Conservation (phyloP, 768 basidiomycete species). For the Suillus brevipes region DNA sequence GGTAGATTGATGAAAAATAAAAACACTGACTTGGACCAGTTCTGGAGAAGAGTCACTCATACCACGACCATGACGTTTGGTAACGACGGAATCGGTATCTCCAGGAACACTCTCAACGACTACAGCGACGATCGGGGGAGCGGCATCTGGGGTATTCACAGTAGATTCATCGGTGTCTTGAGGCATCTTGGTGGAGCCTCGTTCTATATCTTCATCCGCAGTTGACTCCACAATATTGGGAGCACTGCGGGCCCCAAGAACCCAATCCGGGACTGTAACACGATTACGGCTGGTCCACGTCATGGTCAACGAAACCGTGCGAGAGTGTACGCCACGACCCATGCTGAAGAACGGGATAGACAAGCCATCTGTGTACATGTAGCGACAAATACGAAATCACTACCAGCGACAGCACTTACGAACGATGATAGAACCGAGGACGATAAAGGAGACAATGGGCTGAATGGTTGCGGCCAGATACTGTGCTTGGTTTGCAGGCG, state of each 20-base stretch:
- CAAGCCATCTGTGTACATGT: constrained; percentile 50
- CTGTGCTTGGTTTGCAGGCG: constrained; percentile 70
- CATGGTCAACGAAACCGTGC: constrained; percentile 45
- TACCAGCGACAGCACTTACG: constrained; percentile 49
- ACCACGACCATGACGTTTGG: background rate
- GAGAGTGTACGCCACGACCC: constrained; percentile 46
- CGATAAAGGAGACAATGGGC: constrained; percentile 86
- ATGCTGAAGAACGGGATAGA: constrained; percentile 69
- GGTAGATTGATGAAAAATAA: too few relatives aligned
- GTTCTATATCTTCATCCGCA: constrained; percentile 21
- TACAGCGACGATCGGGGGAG: background rate
- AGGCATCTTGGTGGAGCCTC: constrained; percentile 12
- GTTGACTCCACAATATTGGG: background rate
- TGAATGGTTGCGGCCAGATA: constrained; percentile 70
- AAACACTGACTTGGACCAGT: constrained; percentile 23
- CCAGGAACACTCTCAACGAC: background rate
- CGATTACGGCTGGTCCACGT: constrained; percentile 42
- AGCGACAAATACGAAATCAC: background rate
- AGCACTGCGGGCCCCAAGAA: constrained; percentile 34
- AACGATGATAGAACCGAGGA: constrained; percentile 81
- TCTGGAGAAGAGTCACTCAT: background rate
- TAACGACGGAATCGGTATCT: background rate
- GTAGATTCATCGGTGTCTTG: background rate
- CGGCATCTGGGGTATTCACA: background rate
- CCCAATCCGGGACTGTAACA: constrained; percentile 44